Conservation (phyloP, 2,329 filamentous ascomycete genomes). For the Talaromyces albobiverticillius region DNA sequence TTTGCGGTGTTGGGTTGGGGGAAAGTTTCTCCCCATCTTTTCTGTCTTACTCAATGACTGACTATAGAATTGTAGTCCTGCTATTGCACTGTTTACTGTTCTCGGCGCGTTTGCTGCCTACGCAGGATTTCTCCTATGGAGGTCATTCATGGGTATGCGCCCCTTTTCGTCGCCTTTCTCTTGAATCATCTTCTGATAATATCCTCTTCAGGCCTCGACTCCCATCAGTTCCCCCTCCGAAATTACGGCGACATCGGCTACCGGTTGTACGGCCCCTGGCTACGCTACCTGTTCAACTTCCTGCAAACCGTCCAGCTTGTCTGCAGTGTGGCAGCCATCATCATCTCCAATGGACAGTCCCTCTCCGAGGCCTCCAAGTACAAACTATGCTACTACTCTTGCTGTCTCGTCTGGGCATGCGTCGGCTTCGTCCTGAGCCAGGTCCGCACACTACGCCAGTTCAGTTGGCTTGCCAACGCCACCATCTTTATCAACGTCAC, state of each 20-base stretch:
- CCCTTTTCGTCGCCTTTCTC: too few relatives aligned
- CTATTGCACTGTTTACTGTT: conserved; percentile 44
- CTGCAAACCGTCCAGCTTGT: too few relatives aligned
- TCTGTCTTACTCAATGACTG: too few relatives aligned
- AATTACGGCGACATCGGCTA: conserved; percentile 50
- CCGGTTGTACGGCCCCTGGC: conserved; percentile 44
- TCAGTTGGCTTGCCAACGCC: conserved; percentile 56
- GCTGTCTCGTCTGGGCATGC: conserved; percentile 50
- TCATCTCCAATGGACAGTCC: too few relatives aligned
- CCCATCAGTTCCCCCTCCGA: conserved; percentile 47
- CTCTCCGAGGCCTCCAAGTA: too few relatives aligned
- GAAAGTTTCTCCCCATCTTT: too few relatives aligned
- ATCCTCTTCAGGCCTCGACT: too few relatives aligned
- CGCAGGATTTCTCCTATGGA: conserved; percentile 48
- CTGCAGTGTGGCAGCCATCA: too few relatives aligned
- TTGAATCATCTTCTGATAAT: too few relatives aligned
- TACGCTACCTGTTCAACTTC: conserved; percentile 48
- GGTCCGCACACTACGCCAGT: conserved; percentile 54
- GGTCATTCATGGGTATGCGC: conserved; percentile 42
- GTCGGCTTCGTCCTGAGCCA: conserved; percentile 54
- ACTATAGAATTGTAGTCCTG: conserved; percentile 36
- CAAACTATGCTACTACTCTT: conserved; percentile 53
- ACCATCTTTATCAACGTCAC: conserved; percentile 57
- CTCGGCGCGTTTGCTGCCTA: conserved; percentile 42
- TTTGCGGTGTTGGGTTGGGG: conserved; percentile 37